These are phyloP conservation scores for Xylariaceae sp. DNA, from an alignment of 2,329 filamentous ascomycete genomes.

Conservation along the genomic window DNA sequence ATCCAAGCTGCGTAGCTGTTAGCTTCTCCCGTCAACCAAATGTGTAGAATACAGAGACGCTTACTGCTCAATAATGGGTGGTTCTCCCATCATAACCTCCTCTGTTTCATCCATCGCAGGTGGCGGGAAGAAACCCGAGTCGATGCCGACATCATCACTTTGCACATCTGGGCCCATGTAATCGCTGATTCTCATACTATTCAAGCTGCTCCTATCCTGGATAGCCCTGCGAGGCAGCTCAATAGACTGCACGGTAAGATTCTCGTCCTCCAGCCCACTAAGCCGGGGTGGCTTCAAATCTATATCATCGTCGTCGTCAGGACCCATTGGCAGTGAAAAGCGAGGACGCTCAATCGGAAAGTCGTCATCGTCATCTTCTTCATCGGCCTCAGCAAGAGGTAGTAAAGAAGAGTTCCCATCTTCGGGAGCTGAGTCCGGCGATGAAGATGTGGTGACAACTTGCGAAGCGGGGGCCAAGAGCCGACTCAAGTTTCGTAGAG, in stretches of 20 bases:
- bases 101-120: constrained; percentile 40
- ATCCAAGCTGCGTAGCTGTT: constrained; percentile 20
- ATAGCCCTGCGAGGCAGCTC: constrained; percentile 55
- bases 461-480: constrained; percentile 50
- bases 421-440: constrained; percentile 41
- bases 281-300: constrained; percentile 52
- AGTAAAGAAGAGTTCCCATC: constrained; percentile 25
- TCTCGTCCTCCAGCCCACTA: constrained; percentile 56
- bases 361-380: constrained; percentile 39
- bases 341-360: constrained; percentile 47
- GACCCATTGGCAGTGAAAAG: constrained; percentile 53
- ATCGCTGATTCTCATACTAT: constrained; percentile 54
- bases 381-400: constrained; percentile 35
- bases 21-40: neutral
- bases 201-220: constrained; percentile 50
- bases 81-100: constrained; percentile 37
- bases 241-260: constrained; percentile 57
- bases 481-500: constrained; percentile 50
- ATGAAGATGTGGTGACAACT: constrained; percentile 42
- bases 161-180: constrained; percentile 35
- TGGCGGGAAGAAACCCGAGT: constrained; percentile 53
- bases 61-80: constrained; percentile 45
- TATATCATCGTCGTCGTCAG: constrained; percentile 45
- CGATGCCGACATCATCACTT: constrained; percentile 43
- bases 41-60: constrained; percentile 10